Percentiles rank a stretch among this genome's conserved stretches.
Evolutionary conservation across 331 rosid species (phyloP).

Genomic region (Quercus tomentella): DNA sequence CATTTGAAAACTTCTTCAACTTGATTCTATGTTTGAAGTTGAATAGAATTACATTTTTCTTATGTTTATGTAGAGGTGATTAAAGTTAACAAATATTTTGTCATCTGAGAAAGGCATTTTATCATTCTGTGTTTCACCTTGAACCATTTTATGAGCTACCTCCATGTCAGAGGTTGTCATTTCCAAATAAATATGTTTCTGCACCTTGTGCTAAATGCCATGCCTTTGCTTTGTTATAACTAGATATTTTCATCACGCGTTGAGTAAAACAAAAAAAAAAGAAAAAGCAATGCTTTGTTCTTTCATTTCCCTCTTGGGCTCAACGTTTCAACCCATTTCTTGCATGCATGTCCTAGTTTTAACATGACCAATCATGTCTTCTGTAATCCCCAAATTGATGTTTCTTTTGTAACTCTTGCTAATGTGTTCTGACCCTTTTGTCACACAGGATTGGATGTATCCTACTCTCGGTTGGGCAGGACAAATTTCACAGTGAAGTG

Average conservation of each 20-base stretch:
- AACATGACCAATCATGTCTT: background rate
- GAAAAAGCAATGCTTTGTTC: background rate
- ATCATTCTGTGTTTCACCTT: background rate
- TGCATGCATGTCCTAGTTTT: background rate
- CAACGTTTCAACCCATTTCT: background rate
- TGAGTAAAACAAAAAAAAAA: background rate
- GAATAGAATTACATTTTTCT: background rate
- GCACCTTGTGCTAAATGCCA: background rate
- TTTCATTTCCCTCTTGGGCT: background rate
- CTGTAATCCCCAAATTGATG: background rate
- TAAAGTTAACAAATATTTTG: background rate
- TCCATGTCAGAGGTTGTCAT: background rate
- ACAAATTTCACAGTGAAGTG: constrained; percentile 75
- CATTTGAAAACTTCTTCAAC: background rate
- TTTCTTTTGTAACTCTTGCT: constrained; percentile 2
- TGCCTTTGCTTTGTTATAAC: background rate
- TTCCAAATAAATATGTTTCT: background rate
- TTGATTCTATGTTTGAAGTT: background rate
- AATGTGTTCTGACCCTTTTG: constrained; percentile 14
- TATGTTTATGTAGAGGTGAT: background rate
- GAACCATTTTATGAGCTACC: background rate
- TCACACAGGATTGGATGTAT: constrained; percentile 85
- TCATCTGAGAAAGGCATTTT: background rate
- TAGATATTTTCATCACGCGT: background rate
- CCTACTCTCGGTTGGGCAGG: constrained; percentile 83